Evolutionary conservation across 1,139 yeast species (phyloP).

Genomic region (Debaryomyces sp.): DNA sequence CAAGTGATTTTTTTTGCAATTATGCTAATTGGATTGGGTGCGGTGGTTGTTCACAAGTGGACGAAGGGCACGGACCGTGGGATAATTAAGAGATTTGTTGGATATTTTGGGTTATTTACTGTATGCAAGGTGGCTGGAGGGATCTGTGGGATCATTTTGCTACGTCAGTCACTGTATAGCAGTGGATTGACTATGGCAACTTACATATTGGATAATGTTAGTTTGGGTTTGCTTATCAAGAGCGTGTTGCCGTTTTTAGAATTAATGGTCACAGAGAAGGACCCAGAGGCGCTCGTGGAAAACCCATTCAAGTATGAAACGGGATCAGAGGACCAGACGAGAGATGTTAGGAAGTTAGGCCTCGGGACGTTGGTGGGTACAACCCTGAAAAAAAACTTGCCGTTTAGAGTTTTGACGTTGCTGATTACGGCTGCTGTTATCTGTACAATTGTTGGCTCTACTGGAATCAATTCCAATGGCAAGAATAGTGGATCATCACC

Average conservation of each 20-base stretch:
- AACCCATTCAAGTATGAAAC: neutral
- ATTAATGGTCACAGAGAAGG: neutral
- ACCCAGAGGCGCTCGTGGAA: neutral
- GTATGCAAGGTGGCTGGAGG: slow-evolving; percentile 22
- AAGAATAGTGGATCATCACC: neutral
- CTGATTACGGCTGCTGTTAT: slow-evolving; percentile 19
- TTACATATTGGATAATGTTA: slow-evolving; percentile 21
- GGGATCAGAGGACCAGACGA: neutral
- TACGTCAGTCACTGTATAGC: slow-evolving; percentile 11
- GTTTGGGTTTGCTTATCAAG: slow-evolving; percentile 21
- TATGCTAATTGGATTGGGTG: slow-evolving; percentile 8
- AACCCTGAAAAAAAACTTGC: neutral
- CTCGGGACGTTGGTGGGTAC: neutral
- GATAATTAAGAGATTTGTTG: slow-evolving; percentile 9
- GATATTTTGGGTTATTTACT: slow-evolving; percentile 16
- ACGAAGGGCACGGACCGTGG: neutral
- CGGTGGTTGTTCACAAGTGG: neutral
- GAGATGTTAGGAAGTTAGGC: neutral
- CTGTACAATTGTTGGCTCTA: slow-evolving; percentile 17
- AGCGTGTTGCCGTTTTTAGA: slow-evolving; percentile 16
- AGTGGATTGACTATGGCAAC: slow-evolving; percentile 18
- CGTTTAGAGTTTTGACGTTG: slow-evolving; percentile 17
- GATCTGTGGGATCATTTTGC: slow-evolving; percentile 15
- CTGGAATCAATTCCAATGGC: neutral
- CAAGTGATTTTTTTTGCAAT: slow-evolving; percentile 19